Conservation (phyloP, 805 yeast species). For the Yarrowia sp. region DNA sequence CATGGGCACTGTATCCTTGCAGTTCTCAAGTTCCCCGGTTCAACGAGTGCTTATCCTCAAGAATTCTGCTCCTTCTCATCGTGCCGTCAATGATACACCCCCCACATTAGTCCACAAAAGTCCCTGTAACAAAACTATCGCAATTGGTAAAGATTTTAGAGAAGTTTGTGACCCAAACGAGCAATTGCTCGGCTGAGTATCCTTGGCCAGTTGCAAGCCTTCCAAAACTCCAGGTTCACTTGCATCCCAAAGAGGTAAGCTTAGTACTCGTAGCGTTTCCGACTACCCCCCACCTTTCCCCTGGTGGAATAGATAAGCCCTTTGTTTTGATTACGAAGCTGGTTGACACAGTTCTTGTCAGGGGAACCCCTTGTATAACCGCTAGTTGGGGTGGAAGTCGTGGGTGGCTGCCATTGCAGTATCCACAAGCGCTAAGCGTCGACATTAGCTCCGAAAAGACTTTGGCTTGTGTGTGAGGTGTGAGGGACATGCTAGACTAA, state of each 20-base stretch:
- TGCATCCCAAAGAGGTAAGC: too few species aligned
- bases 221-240: background rate
- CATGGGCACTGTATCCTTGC: background rate
- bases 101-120: too few species aligned
- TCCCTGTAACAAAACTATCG: too few species aligned
- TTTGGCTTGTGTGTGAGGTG: constrained; percentile 1
- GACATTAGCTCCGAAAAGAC: constrained; percentile 6
- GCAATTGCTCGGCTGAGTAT: background rate
- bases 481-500: constrained; percentile 7
- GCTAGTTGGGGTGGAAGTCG: background rate
- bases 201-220: background rate
- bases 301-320: background rate
- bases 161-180: background rate
- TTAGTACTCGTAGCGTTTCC: too few species aligned
- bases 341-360: background rate
- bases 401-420: constrained; percentile 3
- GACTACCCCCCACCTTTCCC: background rate
- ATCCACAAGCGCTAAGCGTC: background rate
- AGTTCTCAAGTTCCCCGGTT: background rate
- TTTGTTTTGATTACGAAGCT: background rate
- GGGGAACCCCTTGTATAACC: constrained; percentile 2
- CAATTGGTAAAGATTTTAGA: background rate
- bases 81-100: too few species aligned
- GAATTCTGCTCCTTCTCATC: too few species aligned
- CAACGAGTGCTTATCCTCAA: too few species aligned